A percentile compares a stretch with the other conserved stretches of the same genome.
These are phyloP conservation scores for Nannizziopsis barbatae DNA, from an alignment of 2,329 filamentous ascomycete genomes.

Conservation along the genomic window DNA sequence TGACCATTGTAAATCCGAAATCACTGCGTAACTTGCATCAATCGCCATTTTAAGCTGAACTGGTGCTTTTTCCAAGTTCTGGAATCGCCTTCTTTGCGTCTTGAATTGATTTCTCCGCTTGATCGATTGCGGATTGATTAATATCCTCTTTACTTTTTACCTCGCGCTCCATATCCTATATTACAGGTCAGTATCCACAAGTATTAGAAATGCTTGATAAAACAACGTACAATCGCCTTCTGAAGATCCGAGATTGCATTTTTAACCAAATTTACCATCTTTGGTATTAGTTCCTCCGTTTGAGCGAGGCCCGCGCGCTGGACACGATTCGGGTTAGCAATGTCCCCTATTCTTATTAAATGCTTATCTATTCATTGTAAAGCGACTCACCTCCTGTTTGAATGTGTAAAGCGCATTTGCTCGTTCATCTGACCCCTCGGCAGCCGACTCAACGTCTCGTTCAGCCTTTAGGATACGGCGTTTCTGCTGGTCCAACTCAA, in stretches of 20 bases:
- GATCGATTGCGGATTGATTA: slow-evolving; percentile 26
- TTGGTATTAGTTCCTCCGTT: slow-evolving; percentile 70
- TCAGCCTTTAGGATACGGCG: slow-evolving; percentile 58
- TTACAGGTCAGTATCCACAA: not conserved
- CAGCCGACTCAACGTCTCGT: slow-evolving; percentile 40
- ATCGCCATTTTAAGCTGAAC: too few relatives aligned
- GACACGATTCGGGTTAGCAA: not conserved
- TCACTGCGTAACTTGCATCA: too few relatives aligned
- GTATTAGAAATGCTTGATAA: not conserved
- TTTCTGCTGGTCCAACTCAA: slow-evolving; percentile 67
- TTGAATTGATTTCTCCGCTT: slow-evolving; percentile 20
- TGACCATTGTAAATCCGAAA: not conserved
- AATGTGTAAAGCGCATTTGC: slow-evolving; percentile 68
- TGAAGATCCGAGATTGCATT: slow-evolving; percentile 64
- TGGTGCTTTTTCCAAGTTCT: not conserved
- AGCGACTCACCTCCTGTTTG: slow-evolving; percentile 65
- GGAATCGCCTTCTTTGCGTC: slow-evolving; percentile 24
- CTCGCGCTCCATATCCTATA: slow-evolving; percentile 26
- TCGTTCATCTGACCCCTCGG: slow-evolving; percentile 47
- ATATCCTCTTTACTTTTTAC: slow-evolving; percentile 30
- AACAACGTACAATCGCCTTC: slow-evolving; percentile 56
- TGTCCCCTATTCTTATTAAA: not conserved
- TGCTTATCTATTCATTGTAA: not conserved
- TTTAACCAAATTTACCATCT: slow-evolving; percentile 58
- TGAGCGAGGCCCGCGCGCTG: slow-evolving; percentile 75